These are phyloP conservation scores for Rosa chinensis DNA, from an alignment of 306 rosid species.

Conservation along the genomic window DNA sequence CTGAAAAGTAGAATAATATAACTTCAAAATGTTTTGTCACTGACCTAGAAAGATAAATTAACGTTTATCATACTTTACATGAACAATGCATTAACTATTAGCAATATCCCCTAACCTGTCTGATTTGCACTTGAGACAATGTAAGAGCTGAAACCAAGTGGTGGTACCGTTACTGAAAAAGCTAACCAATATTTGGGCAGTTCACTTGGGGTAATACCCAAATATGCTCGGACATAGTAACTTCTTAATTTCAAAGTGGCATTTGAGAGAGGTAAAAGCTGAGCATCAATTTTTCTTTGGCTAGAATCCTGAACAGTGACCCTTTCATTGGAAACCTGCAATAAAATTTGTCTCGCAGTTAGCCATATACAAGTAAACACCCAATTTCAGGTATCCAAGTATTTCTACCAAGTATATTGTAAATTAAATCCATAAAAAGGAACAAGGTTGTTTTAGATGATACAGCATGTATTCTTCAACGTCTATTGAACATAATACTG, in stretches of 20 bases:
- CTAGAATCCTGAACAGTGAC: constrained; percentile 70
- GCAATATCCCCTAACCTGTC: constrained; percentile 33
- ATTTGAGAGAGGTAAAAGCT: constrained; percentile 66
- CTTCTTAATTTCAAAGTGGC: constrained; percentile 50
- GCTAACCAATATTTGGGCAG: constrained; percentile 70
- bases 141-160: constrained; percentile 90
- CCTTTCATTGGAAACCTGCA: constrained; percentile 59
- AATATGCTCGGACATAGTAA: constrained; percentile 54
- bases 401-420: neutral
- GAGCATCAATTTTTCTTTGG: constrained; percentile 67
- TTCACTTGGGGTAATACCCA: constrained; percentile 52
- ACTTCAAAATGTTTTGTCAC: constrained; percentile 21
- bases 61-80: neutral
- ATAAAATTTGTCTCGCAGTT: constrained; percentile 36
- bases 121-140: constrained; percentile 40
- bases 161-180: constrained; percentile 68
- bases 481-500: neutral
- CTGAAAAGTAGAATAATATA: constrained; percentile 11
- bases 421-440: neutral
- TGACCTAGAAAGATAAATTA: constrained; percentile 17
- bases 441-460: neutral
- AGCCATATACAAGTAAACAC: neutral
- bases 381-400: neutral
- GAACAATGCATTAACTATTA: neutral
- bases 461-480: neutral